Base-by-base conservation (phyloP, 805 yeast genomes). In the Saccharomycodes ludwigii region DNA sequence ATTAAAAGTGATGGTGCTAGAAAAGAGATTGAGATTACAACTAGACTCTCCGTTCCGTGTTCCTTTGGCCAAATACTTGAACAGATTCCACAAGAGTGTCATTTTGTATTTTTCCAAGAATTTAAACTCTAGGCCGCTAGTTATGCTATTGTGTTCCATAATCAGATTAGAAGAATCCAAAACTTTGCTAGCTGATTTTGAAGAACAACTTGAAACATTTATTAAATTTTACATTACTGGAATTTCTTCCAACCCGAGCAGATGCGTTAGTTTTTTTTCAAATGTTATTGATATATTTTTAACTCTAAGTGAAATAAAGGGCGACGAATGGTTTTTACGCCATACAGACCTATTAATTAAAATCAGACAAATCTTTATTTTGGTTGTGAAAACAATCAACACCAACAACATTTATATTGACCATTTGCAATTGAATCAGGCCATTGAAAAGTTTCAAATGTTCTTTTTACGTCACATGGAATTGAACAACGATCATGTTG, bases 1-100 rank as follows among this genome's bases (percentile, higher is more conserved):
- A 45, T 68, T 66, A 33, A 77, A 88, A 4, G 66, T 91, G 35
- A 71, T 78, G 40, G 75, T 72, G 36, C 59, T 91, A 46, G 98
- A 91, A 54, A 73, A 78, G 3, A 78, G 77, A 38, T 61, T 91
- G 44, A 78, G 95, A 35, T 74, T 95, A 15, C 83, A 81, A 40
- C 81, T 83, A 35, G 66, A 65, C 25, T 83, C 96, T 1, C 96
- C 97, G 3, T 86, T 91, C 63, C 66, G 98, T 41, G 67, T 63
- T n/a, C 95, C 98, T 3, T 71, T 88, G 28, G 86, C 93, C 6
- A 79, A 78, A 49, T 91, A 80, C 47, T 59, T 91, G 55, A 73
- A 85, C 52, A 63, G 95, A 37, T 88, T 85, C 51, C 74, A 93
- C 2, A 70, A 66, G 16, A 80, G 86, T 41, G 68, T 93, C 4